These are phyloP conservation scores for Solanum etuberosum DNA, from an alignment of 257 asterid species.

Conservation along the genomic window DNA sequence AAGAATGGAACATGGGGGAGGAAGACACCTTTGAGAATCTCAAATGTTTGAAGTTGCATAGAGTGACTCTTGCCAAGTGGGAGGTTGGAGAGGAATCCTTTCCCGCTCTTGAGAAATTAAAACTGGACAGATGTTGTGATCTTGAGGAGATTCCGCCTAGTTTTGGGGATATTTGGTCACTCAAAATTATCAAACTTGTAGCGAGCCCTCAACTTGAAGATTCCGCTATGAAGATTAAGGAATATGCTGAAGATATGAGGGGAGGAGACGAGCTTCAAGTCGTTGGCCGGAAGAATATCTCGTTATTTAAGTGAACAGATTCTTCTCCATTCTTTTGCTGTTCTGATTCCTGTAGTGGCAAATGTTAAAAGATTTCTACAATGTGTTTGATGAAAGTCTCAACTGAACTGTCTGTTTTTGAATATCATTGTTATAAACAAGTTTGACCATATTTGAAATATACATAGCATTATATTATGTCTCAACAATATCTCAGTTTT, in stretches of 20 bases:
- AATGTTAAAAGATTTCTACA: no score
- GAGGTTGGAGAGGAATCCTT: not conserved
- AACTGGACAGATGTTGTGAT: rapidly evolving
- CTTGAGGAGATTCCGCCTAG: not conserved
- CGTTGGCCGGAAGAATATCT: not conserved
- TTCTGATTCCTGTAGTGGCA: no score
- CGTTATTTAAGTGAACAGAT: no score
- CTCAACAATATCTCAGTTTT: no score
- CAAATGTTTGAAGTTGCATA: rapidly evolving
- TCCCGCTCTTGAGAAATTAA: not conserved
- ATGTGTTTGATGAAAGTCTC: no score
- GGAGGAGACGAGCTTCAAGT: not conserved
- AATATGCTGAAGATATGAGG: not conserved
- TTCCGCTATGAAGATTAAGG: rapidly evolving
- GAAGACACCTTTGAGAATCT: not conserved
- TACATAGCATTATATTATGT: no score
- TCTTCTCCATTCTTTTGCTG: no score
- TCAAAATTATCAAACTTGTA: not conserved
- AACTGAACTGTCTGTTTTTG: no score
- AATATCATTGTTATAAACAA: no score
- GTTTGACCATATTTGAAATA: no score
- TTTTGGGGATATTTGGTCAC: not conserved
- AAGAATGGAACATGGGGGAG: not conserved
- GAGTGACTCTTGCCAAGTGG: not conserved
- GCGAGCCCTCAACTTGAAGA: not conserved